Base-by-base conservation (phyloP, 2,329 filamentous ascomycete genomes). In the Colletotrichum sp. region DNA sequence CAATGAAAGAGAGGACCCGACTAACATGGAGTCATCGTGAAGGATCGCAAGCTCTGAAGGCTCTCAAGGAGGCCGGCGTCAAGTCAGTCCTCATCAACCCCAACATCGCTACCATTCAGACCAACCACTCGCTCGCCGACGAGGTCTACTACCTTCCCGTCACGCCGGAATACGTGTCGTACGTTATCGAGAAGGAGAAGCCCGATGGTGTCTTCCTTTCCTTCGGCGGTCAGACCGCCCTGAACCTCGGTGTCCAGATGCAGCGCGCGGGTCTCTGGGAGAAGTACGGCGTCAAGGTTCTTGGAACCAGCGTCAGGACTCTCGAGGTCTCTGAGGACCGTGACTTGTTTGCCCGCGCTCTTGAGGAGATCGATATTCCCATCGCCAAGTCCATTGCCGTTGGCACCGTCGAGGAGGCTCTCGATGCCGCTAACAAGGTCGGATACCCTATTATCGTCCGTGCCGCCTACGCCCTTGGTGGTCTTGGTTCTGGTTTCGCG, bases 71-170 rank as follows among this genome's bases (percentile, higher is more conserved):
- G 88, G 96, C 96, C 78, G 95, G 95, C 77, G 95, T 99, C 77
- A 88, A 93, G 80, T 98, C 96, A 12, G 95, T 99, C 71, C 92
- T 99, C 79, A 96, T 99, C 85, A 99, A 99, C 88, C 96, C 96
- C 82, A 99, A 99, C 86, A 99, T 99, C 85, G 96, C 96, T 77
- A 99, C 97, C 75, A 99, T 99, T 83, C 96, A 99, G 88, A 99
- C 96, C 81, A 96, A 98, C 85, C 96, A 99, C 90, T 93, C 94
- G 82, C 94, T 99, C 84, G 96, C 96, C 83, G 96, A 99, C 84
- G 96, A 99, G 88, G 95, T 99, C 82, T 99, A 99, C 90, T 99
- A 98, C 87, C 93, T 99, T 49, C 97, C 97, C 72, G 96, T 99
- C 81, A 99, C 97, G 21, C 95, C 96, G 79, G 96, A 99, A 90